Evolutionary conservation across 441 rosid species (phyloP), one percentile per base, ranked within the genome.

Genomic region (Cnidoscolus chayamansa): DNA sequence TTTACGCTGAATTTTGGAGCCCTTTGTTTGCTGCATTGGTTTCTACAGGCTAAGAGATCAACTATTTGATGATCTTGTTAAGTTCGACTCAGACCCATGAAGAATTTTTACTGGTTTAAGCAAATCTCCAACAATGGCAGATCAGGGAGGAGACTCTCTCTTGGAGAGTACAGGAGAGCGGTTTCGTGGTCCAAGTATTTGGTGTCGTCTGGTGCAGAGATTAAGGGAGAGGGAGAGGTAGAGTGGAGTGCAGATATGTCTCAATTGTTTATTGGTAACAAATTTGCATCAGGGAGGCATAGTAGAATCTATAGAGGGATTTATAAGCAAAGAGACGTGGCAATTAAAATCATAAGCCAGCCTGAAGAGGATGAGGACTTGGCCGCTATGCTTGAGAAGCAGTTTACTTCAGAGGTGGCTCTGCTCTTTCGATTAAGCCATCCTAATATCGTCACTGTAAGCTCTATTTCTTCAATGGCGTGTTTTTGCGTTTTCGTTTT

Each of bases 211-310:
- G 93, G 96, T 13, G 96, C 85, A 6, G 90, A 78, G 79, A 90
- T 90, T 57, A 90, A 87, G 68, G 91, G 87, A 48, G 96, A 85
- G 58, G 91, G 88, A 58, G 93, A 87, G 64, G 85, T 75, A 57
- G 86, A 81, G 74, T 90, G 96, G 93, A 86, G 90, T 74, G 95
- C 92, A 10, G 92, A 90, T 74, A 86, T 90, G 90, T 90, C 92
- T 31, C 88, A 86, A 77, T 81, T 90, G 76, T 79, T 87, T 64
- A 86, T 90, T 47, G 96, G 91, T 8, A 76, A 67, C 81, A 90
- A 88, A 78, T 90, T 90, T 73, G 96, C 96, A 47, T 83, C 91
- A 0, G 91, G 93, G 20, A 80, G 90, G 76, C 96, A 90, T 67
- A 88, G 96, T 74, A 85, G 96, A 86, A 86, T 90, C 70, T 90